Conservation (phyloP, 139 green algal species). For the Volvox africanus region DNA sequence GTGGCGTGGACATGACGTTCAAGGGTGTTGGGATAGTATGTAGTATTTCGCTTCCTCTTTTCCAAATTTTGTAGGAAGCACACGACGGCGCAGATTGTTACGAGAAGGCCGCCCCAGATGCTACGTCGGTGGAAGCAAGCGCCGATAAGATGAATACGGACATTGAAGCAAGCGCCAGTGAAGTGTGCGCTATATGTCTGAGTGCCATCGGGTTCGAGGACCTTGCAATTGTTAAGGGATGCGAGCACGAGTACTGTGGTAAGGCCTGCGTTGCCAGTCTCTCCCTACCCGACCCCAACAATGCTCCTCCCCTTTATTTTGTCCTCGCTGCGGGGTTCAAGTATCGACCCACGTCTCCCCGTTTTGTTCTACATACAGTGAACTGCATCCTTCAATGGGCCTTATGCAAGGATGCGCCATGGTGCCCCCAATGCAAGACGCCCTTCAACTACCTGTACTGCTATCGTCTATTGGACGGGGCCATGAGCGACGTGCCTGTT, state of each 20-base stretch:
- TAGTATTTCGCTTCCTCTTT: not conserved
- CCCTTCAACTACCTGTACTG: constrained; percentile 74
- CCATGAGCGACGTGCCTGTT: constrained; percentile 77
- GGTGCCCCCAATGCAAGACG: constrained; percentile 87
- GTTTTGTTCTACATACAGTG: constrained; percentile 51
- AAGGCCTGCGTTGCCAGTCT: not conserved
- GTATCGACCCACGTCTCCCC: too few relatives aligned
- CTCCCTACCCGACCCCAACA: too few relatives aligned
- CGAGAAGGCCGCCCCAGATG: not conserved
- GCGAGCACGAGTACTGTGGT: constrained; percentile 91
- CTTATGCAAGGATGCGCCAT: constrained; percentile 66
- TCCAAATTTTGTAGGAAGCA: not conserved
- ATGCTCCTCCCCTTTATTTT: too few relatives aligned
- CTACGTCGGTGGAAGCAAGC: not conserved
- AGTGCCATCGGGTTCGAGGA: constrained; percentile 73
- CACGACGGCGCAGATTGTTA: not conserved
- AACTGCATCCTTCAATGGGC: constrained; percentile 89
- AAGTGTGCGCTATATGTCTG: constrained; percentile 88
- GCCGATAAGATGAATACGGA: not conserved
- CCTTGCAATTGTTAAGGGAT: constrained; percentile 74
- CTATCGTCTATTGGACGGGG: constrained; percentile 82
- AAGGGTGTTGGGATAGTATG: not conserved
- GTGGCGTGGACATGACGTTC: not conserved
- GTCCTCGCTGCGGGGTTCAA: too few relatives aligned
- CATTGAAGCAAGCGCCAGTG: constrained; percentile 22